A percentile compares a stretch with the other conserved stretches of the same genome.
phyloP scores from a whole-genome alignment of 192 early-diverging fungal genomes.

The Gryganskiella cystojenkinii region DNA sequence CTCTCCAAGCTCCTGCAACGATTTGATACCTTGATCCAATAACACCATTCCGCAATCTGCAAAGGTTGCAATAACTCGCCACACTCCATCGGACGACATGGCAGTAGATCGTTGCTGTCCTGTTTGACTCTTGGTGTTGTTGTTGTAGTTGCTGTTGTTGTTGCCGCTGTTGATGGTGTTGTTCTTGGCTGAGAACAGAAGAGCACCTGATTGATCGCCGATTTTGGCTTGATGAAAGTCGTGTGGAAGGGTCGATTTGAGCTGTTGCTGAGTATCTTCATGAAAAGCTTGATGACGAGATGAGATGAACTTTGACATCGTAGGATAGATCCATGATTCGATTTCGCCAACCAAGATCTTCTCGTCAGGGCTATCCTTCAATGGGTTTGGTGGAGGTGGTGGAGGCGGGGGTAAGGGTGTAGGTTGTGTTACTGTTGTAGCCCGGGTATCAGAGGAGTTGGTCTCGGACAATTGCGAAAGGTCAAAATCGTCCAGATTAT shows the following conservation, averaged over 20 bases:
- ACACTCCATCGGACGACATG: not conserved
- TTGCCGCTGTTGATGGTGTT: too few relatives aligned
- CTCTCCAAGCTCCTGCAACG: not conserved
- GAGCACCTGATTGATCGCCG: not conserved
- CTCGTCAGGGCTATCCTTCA: not conserved
- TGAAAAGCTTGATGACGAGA: constrained; percentile 17
- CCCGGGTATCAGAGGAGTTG: not conserved
- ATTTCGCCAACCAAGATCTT: not conserved
- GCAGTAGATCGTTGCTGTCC: too few relatives aligned
- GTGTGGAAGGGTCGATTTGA: not conserved
- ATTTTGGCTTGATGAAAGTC: not conserved
- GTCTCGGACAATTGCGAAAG: not conserved
- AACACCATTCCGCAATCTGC: constrained; percentile 24
- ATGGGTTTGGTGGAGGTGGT: too few relatives aligned
- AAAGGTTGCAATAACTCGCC: constrained; percentile 5
- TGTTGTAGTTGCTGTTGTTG: too few relatives aligned
- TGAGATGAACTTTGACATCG: constrained; percentile 8
- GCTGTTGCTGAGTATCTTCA: not conserved
- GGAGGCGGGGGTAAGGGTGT: not conserved
- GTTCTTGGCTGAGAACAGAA: too few relatives aligned
- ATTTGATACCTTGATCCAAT: not conserved
- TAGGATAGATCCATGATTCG: constrained; percentile 30
- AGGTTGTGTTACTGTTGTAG: not conserved
- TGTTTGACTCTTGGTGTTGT: not conserved
- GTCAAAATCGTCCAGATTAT: constrained; percentile 14